phyloP scores from a whole-genome alignment of 1,284 basidiomycete genomes.

The Sanguinoderma infundibulare region DNA sequence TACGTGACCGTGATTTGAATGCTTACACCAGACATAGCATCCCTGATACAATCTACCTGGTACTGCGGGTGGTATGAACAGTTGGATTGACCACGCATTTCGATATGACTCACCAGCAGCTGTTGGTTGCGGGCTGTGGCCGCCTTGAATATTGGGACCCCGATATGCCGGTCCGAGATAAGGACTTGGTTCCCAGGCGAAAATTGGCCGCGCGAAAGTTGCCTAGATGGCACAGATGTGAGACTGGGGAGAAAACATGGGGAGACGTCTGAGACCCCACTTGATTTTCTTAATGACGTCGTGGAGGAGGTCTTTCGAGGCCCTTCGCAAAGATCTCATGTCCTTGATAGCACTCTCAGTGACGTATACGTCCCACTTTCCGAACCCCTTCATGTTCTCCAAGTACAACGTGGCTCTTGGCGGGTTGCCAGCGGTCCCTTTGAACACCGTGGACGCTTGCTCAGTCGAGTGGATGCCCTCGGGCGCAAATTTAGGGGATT shows the following conservation, averaged over 20 bases:
- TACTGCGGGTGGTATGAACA: background rate
- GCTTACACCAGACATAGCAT: background rate
- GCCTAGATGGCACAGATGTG: conserved; percentile 37
- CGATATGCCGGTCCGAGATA: conserved; percentile 43
- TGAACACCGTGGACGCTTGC: background rate
- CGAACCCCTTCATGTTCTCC: conserved; percentile 49
- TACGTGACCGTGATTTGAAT: background rate
- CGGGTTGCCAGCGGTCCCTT: too few species aligned
- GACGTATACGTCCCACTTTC: conserved; percentile 53
- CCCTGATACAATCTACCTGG: background rate
- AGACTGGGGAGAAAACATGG: background rate
- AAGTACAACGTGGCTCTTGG: conserved; percentile 42
- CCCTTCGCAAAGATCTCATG: conserved; percentile 41
- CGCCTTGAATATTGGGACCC: conserved; percentile 61
- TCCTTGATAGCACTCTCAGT: conserved; percentile 43
- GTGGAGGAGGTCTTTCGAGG: conserved; percentile 43
- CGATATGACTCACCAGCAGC: conserved; percentile 48
- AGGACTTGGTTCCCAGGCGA: conserved; percentile 62
- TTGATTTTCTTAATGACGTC: conserved; percentile 56
- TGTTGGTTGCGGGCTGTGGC: conserved; percentile 58
- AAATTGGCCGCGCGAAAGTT: conserved; percentile 62
- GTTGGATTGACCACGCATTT: too few species aligned
- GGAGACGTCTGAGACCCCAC: conserved; percentile 32
- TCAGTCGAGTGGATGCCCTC: background rate
- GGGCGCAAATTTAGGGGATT: background rate